Conservation (phyloP, 192 early-diverging fungal genomes). For the Backusella liffmaniae region DNA sequence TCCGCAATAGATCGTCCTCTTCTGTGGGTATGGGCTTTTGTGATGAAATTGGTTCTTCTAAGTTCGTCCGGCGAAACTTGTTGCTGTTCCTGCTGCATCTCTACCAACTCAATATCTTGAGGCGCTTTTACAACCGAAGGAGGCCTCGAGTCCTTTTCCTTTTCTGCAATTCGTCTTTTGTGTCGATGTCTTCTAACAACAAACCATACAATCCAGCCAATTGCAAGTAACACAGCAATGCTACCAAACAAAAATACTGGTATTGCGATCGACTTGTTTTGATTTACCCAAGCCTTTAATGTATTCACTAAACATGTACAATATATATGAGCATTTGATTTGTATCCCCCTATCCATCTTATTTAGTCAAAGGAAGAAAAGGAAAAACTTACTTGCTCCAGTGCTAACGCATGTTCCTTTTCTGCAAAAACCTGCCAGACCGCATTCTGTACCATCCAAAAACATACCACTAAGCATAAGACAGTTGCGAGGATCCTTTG, state of each 20-base stretch:
- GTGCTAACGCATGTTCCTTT: constrained; percentile 45
- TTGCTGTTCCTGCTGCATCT: not conserved
- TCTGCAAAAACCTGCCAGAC: constrained; percentile 61
- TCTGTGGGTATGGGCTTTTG: not conserved
- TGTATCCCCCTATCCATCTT: no score
- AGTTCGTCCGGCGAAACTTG: not conserved
- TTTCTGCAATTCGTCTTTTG: not conserved
- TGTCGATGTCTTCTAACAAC: not conserved
- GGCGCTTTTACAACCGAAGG: constrained; percentile 11
- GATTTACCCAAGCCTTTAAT: constrained; percentile 39
- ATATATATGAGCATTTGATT: not conserved
- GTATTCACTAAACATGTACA: constrained; percentile 13
- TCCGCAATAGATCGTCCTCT: not conserved
- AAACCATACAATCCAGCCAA: constrained; percentile 23
- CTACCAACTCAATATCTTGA: not conserved
- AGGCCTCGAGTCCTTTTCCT: constrained; percentile 30
- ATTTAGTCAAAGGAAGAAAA: not conserved
- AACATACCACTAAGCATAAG: constrained; percentile 65
- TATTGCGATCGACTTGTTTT: constrained; percentile 43
- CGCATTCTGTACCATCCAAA: constrained; percentile 70
- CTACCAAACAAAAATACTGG: constrained; percentile 37
- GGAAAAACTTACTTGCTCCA: constrained; percentile 23
- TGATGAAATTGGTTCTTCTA: constrained; percentile 1
- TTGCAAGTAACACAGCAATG: constrained; percentile 28
- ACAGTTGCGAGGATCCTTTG: constrained; percentile 47